phyloP scores from a whole-genome alignment of 306 rosid genomes.

The Cucumis hystrix region DNA sequence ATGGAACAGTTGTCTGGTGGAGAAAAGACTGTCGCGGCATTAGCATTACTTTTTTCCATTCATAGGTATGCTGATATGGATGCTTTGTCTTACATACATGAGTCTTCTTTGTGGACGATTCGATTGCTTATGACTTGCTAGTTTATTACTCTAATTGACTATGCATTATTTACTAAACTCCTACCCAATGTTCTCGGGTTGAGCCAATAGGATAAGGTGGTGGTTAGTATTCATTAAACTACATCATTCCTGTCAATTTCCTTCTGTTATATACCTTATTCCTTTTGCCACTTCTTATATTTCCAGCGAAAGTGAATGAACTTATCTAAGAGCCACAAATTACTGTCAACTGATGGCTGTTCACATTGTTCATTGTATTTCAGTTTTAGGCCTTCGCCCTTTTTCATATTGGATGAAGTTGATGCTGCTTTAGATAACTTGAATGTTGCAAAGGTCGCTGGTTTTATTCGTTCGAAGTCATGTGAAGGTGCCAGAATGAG shows the following conservation, averaged over 20 bases:
- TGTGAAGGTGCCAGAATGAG: conserved; percentile 65
- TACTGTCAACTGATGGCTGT: not conserved
- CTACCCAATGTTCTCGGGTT: not conserved
- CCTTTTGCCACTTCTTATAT: not conserved
- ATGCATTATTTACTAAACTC: not conserved
- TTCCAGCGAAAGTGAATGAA: not conserved
- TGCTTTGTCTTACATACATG: not conserved
- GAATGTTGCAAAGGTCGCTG: conserved; percentile 94
- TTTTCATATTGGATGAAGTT: conserved; percentile 96
- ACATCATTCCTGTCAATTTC: not conserved
- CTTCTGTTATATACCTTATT: not conserved
- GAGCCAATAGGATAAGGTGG: not conserved
- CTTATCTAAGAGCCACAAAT: not conserved
- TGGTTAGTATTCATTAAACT: not conserved
- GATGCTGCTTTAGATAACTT: conserved; percentile 98
- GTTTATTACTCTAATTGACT: not conserved
- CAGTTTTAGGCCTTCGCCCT: conserved; percentile 97
- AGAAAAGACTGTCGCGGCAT: conserved; percentile 95
- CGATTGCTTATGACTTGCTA: not conserved
- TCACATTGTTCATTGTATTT: conserved; percentile 9
- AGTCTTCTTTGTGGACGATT: not conserved
- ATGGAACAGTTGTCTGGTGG: conserved; percentile 99
- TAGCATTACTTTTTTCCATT: conserved; percentile 86
- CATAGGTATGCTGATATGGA: conserved; percentile 47
- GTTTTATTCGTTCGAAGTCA: conserved; percentile 89